These are phyloP conservation scores for Diaporthe sp. DNA, from an alignment of 2,329 filamentous ascomycete species.

Conservation along the genomic window DNA sequence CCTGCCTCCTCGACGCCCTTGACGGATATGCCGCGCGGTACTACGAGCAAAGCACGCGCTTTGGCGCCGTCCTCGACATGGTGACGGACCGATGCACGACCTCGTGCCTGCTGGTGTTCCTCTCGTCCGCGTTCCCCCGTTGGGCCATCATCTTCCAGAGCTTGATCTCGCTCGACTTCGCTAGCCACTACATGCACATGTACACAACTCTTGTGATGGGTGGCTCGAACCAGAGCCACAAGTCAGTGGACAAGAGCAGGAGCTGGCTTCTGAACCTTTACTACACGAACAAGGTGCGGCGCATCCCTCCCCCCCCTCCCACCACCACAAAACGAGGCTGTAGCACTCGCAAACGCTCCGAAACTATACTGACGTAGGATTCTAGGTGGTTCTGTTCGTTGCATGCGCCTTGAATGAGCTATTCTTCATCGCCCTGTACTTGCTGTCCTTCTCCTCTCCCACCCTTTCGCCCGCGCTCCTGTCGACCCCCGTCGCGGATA, in stretches of 20 bases:
- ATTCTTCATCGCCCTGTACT: conserved; percentile 98
- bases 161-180: conserved; percentile 90
- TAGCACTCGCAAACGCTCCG: neutral
- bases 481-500: conserved; percentile 63
- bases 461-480: conserved; percentile 88
- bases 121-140: conserved; percentile 93
- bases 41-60: conserved; percentile 93
- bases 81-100: conserved; percentile 98
- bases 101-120: conserved; percentile 92
- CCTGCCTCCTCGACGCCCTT: conserved; percentile 93
- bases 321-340: neutral
- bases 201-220: conserved; percentile 93
- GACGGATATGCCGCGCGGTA: conserved; percentile 92
- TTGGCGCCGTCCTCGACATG: conserved; percentile 98
- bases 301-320: neutral
- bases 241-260: conserved; percentile 89
- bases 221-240: conserved; percentile 85
- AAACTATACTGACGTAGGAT: conserved; percentile 37
- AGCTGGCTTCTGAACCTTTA: conserved; percentile 94
- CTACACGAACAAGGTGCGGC: conserved; percentile 92
- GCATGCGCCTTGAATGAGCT: conserved; percentile 93
- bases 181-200: conserved; percentile 99
- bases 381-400: conserved; percentile 87
- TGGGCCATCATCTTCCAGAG: conserved; percentile 96
- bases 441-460: conserved; percentile 95